Conservation (phyloP, 257 asterid species). For the Dorcoceras hygrometricum region DNA sequence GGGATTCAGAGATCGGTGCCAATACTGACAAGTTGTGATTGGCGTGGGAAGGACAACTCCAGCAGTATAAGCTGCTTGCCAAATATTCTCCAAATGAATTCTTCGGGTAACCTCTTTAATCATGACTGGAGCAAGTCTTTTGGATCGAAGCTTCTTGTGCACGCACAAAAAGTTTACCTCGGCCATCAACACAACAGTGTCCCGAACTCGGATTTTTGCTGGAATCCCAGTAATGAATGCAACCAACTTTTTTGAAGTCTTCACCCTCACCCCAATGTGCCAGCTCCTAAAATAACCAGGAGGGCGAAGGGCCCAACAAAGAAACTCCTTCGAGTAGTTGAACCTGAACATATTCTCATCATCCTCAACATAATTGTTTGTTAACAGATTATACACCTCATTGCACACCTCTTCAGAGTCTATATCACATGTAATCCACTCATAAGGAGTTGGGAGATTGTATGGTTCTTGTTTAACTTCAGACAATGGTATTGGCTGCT, state of each 20-base stretch:
- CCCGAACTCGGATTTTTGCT: slow-evolving; percentile 69
- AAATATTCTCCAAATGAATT: slow-evolving; percentile 77
- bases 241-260: slow-evolving; percentile 73
- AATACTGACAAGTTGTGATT: slow-evolving; percentile 70
- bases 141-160: slow-evolving; percentile 83
- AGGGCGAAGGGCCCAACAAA: slow-evolving; percentile 82
- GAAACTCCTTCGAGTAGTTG: slow-evolving; percentile 87
- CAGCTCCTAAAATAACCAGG: slow-evolving; percentile 70
- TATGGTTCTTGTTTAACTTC: slow-evolving; percentile 88
- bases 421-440: slow-evolving; percentile 80
- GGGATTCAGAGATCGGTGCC: slow-evolving; percentile 88
- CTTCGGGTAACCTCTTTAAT: slow-evolving; percentile 85
- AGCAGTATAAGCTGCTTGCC: slow-evolving; percentile 96
- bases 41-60: slow-evolving; percentile 89
- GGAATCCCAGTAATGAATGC: slow-evolving; percentile 90
- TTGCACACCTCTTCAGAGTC: slow-evolving; percentile 66
- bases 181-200: slow-evolving; percentile 65
- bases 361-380: slow-evolving; percentile 77
- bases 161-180: slow-evolving; percentile 84
- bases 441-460: slow-evolving; percentile 77
- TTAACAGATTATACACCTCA: slow-evolving; percentile 68
- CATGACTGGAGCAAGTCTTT: slow-evolving; percentile 91
- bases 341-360: slow-evolving; percentile 84
- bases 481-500: slow-evolving; percentile 57
- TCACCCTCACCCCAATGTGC: slow-evolving; percentile 87